Conservation (phyloP, 495 filamentous ascomycete genomes). For the Evansstolkia leycettana region DNA sequence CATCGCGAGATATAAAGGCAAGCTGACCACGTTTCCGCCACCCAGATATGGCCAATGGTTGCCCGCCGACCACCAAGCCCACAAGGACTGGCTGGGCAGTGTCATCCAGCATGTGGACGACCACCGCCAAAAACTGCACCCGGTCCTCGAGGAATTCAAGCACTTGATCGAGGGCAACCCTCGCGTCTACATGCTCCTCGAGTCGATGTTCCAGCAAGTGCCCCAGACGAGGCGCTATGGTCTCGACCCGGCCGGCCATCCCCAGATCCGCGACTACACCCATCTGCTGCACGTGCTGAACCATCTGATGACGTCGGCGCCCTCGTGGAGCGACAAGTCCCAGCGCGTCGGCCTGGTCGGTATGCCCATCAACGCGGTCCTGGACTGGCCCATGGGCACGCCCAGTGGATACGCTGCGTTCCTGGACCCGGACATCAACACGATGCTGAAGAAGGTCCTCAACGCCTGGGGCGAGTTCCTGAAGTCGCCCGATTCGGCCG, state of each 20-base stretch:
- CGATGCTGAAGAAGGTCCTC: constrained; percentile 53
- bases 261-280: constrained; percentile 48
- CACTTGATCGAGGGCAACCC: constrained; percentile 33
- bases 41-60: constrained; percentile 34
- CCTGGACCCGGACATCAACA: constrained; percentile 53
- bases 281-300: constrained; percentile 57
- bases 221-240: constrained; percentile 42
- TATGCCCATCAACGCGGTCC: constrained; percentile 48
- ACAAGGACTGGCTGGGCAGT: constrained; percentile 23
- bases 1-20: no score
- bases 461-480: constrained; percentile 56
- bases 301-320: constrained; percentile 47
- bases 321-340: constrained; percentile 43
- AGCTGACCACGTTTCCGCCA: no score
- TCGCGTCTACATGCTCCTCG: constrained; percentile 23
- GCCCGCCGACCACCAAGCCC: constrained; percentile 17
- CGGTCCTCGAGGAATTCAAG: constrained; percentile 30
- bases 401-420: constrained; percentile 54
- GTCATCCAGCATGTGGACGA: constrained; percentile 21
- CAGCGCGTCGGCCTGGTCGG: constrained; percentile 51
- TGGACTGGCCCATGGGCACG: constrained; percentile 57
- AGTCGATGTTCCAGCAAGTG: constrained; percentile 55
- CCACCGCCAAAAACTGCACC: constrained; percentile 14
- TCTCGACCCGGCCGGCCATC: constrained; percentile 45
- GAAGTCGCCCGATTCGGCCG: constrained; percentile 39